phyloP scores from a whole-genome alignment of 179 eudicot species.

The Camellia oleifera region DNA sequence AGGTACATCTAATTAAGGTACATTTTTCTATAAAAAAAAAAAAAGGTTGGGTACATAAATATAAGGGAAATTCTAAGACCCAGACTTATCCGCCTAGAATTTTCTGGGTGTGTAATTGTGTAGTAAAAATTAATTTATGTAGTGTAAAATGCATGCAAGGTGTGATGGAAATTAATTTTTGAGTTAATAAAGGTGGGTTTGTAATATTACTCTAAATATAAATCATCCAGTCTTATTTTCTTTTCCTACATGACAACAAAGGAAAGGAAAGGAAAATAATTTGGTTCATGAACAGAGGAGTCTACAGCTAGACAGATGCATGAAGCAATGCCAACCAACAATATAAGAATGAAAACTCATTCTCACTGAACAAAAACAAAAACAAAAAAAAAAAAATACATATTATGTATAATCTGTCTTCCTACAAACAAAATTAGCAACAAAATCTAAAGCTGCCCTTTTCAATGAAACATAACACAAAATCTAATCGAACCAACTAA shows the following conservation, averaged over 20 bases:
- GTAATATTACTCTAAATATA: background rate
- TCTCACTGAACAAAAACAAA: background rate
- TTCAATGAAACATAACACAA: background rate
- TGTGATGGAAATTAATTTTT: too few relatives aligned
- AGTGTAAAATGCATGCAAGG: too few relatives aligned
- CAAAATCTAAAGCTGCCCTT: constrained; percentile 12
- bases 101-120: too few relatives aligned
- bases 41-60: too few relatives aligned
- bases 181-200: too few relatives aligned
- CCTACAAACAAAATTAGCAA: background rate
- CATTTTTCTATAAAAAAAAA: too few relatives aligned
- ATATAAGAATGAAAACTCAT: background rate
- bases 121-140: too few relatives aligned
- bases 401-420: background rate
- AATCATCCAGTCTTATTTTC: background rate
- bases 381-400: background rate
- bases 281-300: background rate
- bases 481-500: constrained; percentile 2
- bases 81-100: too few relatives aligned
- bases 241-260: background rate
- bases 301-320: background rate
- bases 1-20: too few relatives aligned
- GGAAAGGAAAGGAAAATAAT: background rate
- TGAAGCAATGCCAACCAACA: background rate
- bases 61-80: too few relatives aligned